A percentile compares a stretch with the other conserved stretches of the same genome.
Evolutionary conservation across 768 basidiomycete genomes (phyloP).

Genomic region (Mycena galopus): DNA sequence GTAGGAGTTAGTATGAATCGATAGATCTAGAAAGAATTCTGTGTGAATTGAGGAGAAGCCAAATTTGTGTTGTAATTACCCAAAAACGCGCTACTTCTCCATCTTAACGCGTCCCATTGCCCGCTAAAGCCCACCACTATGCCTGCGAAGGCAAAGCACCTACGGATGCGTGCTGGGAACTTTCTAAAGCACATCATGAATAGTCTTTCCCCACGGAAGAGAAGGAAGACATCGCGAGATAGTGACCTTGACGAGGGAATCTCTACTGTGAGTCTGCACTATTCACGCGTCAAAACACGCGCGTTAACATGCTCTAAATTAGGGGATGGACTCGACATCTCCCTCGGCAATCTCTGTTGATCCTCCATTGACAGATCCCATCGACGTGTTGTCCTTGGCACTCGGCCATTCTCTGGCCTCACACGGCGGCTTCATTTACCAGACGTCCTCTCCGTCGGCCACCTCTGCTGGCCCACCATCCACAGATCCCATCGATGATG

Average conservation of each 20-base stretch:
- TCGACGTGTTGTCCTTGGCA: neutral
- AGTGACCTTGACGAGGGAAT: neutral
- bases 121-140: neutral
- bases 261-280: neutral
- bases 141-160: neutral
- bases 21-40: neutral
- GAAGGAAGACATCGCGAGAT: neutral
- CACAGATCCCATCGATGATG: neutral
- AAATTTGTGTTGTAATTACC: neutral
- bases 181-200: neutral
- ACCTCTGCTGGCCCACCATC: neutral
- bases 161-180: neutral
- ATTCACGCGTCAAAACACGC: neutral
- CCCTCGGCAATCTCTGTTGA: neutral
- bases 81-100: neutral
- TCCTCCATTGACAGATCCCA: neutral
- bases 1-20: neutral
- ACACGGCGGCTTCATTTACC: too few species aligned
- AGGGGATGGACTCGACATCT: neutral
- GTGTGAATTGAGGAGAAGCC: neutral
- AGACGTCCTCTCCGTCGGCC: neutral
- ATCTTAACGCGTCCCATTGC: neutral
- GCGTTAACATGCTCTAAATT: accelerated
- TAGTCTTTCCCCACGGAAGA: neutral
- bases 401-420: too few species aligned